Base-by-base conservation (phyloP, 148 eudicot species). In the Persicaria maculosa region DNA sequence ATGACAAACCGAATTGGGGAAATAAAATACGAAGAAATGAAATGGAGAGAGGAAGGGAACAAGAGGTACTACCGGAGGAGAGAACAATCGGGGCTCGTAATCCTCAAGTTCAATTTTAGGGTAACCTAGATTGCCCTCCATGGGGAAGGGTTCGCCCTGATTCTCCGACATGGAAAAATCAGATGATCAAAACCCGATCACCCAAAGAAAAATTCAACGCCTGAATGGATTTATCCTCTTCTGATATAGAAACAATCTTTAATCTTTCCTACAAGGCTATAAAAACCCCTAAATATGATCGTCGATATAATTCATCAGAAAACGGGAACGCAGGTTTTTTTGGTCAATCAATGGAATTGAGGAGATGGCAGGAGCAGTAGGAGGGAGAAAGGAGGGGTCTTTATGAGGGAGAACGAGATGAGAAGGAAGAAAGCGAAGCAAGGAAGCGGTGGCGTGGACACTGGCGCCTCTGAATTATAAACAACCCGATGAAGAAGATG, bases 61-160 rank as follows among this genome's bases (percentile, higher is more conserved):
- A 5, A 57, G 76, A 17, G 14, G 44, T 72, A 57, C 76, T 83
- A 85, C 86, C 87, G 54, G 57, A 6, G 54, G 78, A 78, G 82
- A 72, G 68, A 80, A 76, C 16, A 82, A 70, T 11, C 83, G 77
- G 62, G 82, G 87, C 44, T 82, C 79, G 74, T 80, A 86, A 76
- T 85, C 85, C 68, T 86, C 80, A 61, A 86, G 81, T 68, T 84
- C 77, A 52, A 86, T 84, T 67, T 79, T 79, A 2, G 87, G 87
- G 80, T 86, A 86, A 46, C 74, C 45, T 77, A 55, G 40, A 70
- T 68, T 72, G 25, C 19, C n/a, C 78, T 68, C 83, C 52, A 69
- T 52, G 5, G 73, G 48, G 0, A 74, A 81, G 54, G 73, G 75
- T 55, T 58, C 48, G 11, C 64, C 75, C 69, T 17, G 55, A 46